A percentile compares a stretch with the other conserved stretches of the same genome.
These are phyloP conservation scores for Macrophomina tecta DNA, from an alignment of 2,329 filamentous ascomycete genomes.

Conservation along the genomic window DNA sequence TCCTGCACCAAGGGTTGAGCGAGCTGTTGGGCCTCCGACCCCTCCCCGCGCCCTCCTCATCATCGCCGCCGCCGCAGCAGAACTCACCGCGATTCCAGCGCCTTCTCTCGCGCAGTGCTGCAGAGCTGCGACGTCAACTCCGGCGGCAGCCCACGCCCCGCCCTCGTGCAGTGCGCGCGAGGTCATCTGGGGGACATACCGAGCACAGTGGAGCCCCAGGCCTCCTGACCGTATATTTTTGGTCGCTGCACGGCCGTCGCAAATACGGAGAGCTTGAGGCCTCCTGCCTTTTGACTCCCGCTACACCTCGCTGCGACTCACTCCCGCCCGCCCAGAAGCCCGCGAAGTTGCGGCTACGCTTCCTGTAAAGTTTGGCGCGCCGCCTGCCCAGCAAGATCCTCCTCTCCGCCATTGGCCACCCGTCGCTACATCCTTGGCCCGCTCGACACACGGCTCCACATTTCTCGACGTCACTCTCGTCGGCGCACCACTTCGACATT, in stretches of 20 bases:
- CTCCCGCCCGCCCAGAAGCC: background rate
- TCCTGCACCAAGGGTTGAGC: background rate
- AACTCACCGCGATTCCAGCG: background rate
- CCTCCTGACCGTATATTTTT: constrained; percentile 26
- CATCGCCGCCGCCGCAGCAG: background rate
- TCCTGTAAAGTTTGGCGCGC: constrained; percentile 20
- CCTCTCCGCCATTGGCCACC: constrained; percentile 22
- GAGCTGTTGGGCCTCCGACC: background rate
- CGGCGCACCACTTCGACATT: constrained; percentile 18
- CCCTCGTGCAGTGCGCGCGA: background rate
- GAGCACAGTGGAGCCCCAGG: constrained; percentile 21
- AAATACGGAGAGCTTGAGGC: constrained; percentile 11
- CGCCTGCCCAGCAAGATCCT: constrained; percentile 17
- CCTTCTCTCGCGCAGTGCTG: background rate
- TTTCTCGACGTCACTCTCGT: constrained; percentile 28
- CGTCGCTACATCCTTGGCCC: constrained; percentile 21
- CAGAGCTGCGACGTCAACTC: background rate
- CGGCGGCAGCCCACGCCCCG: constrained; percentile 1
- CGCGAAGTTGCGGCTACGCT: constrained; percentile 11
- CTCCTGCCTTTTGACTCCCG: constrained; percentile 17
- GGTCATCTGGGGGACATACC: constrained; percentile 7
- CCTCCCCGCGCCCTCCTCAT: background rate
- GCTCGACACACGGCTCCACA: constrained; percentile 24
- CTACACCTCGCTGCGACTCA: constrained; percentile 5
- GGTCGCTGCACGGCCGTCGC: constrained; percentile 20